A percentile compares a stretch with the other conserved stretches of the same genome.
Evolutionary conservation across 352 stramenopile genomes (phyloP).

Genomic region (Pythium oligandrum): DNA sequence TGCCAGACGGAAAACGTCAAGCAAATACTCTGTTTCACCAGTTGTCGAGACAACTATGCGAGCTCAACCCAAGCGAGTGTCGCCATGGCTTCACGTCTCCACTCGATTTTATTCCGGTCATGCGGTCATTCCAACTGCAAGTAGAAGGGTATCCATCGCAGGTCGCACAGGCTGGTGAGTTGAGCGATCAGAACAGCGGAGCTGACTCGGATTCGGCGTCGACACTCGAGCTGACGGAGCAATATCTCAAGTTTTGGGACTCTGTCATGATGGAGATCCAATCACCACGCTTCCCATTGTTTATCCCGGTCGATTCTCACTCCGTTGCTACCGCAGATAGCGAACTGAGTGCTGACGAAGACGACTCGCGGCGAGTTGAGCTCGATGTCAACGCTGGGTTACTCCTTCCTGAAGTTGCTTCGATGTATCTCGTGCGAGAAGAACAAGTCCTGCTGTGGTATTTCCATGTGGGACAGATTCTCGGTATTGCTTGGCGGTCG

Average conservation of each 20-base stretch:
- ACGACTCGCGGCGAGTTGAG: conserved; percentile 5
- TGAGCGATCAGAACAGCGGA: no score
- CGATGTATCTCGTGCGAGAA: not conserved
- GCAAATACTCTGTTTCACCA: no score
- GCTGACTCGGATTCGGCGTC: no score
- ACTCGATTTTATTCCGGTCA: no score
- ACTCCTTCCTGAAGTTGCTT: conserved; percentile 18
- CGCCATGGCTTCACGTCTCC: no score
- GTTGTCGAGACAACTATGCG: no score
- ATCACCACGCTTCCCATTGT: conserved; percentile 51
- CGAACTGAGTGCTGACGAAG: not conserved
- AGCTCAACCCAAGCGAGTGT: no score
- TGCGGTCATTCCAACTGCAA: no score
- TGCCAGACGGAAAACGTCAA: no score
- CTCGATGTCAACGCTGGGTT: conserved; percentile 53
- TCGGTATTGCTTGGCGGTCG: conserved; percentile 62
- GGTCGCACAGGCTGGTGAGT: no score
- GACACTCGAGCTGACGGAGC: not conserved
- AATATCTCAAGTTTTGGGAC: conserved; percentile 55
- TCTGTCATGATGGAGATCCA: conserved; percentile 43
- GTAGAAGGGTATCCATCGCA: no score
- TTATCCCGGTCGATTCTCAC: conserved; percentile 23
- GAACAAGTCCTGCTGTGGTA: conserved; percentile 44
- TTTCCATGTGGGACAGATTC: conserved; percentile 46
- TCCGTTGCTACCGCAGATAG: not conserved